Conservation (phyloP, 1,139 yeast species). For the Pichia cactophila region DNA sequence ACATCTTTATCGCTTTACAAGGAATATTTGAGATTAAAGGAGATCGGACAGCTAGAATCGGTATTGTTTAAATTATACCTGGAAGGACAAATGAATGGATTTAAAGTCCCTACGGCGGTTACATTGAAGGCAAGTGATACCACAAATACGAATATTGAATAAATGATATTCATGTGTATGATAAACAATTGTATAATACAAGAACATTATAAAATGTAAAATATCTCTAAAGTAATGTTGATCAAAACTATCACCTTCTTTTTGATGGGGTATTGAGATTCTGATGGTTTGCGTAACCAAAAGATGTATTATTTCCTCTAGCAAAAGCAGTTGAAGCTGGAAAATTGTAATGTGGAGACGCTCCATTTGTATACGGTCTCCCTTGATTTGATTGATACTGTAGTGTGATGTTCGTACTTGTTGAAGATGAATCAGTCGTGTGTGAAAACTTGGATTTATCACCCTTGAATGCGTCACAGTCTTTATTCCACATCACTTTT, state of each 20-base stretch:
- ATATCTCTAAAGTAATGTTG: not conserved
- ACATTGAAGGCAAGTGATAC: slow-evolving; percentile 4
- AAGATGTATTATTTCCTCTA: slow-evolving; percentile 8
- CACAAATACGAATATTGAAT: not conserved
- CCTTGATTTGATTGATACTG: slow-evolving; percentile 1
- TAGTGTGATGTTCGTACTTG: not conserved
- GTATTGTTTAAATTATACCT: slow-evolving; percentile 60
- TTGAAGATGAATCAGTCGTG: not conserved
- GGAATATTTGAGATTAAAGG: slow-evolving; percentile 56
- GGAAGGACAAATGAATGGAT: slow-evolving; percentile 62
- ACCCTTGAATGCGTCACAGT: slow-evolving; percentile 15
- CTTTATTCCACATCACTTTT: slow-evolving; percentile 20
- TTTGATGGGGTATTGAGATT: not conserved
- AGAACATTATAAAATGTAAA: not conserved
- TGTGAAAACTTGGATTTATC: not conserved
- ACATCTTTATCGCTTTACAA: slow-evolving; percentile 77
- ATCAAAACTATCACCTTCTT: not conserved
- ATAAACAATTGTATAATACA: not conserved
- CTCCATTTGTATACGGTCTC: not conserved
- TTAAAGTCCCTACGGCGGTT: slow-evolving; percentile 43
- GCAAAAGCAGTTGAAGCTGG: slow-evolving; percentile 3
- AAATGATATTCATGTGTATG: not conserved
- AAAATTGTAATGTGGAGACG: slow-evolving; percentile 6
- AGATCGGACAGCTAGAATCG: slow-evolving; percentile 51
- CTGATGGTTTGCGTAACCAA: slow-evolving; percentile 4